Conservation (phyloP, 768 basidiomycete species). For the Guyanaporus albipodus region DNA sequence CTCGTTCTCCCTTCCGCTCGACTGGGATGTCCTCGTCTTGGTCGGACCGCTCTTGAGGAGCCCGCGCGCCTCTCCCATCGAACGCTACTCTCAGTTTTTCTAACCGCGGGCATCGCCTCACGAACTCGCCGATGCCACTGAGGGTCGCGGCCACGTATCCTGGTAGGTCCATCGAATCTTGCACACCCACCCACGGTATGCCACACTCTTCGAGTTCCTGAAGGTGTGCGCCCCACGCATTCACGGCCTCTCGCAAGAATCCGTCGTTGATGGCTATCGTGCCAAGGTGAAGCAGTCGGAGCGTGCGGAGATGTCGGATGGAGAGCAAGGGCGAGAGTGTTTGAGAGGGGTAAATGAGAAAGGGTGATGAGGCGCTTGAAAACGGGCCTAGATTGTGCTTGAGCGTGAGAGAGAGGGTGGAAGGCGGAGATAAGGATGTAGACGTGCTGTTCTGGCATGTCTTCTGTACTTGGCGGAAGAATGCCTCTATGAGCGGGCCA, state of each 20-base stretch:
- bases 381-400: conserved; percentile 25
- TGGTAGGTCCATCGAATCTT: conserved; percentile 11
- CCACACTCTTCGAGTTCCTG: conserved; percentile 27
- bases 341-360: conserved; percentile 23
- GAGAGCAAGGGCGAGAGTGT: conserved; percentile 23
- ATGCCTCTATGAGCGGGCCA: conserved; percentile 15
- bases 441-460: conserved; percentile 10
- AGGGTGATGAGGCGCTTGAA: conserved; percentile 21
- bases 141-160: conserved; percentile 18
- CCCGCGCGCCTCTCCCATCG: conserved; percentile 17
- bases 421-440: background rate
- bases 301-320: conserved; percentile 16
- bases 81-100: conserved; percentile 22
- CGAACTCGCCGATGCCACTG: conserved; percentile 19
- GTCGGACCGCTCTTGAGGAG: background rate
- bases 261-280: conserved; percentile 26
- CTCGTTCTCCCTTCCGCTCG: background rate
- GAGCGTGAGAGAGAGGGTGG: conserved; percentile 22
- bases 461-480: conserved; percentile 21
- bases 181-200: conserved; percentile 24
- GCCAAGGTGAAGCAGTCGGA: conserved; percentile 25
- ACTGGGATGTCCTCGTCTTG: background rate
- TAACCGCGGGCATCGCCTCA: conserved; percentile 16
- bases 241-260: conserved; percentile 24
- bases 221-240: conserved; percentile 25